Evolutionary conservation across 306 rosid genomes (phyloP).

Genomic region (Lathyrus tuberosus): DNA sequence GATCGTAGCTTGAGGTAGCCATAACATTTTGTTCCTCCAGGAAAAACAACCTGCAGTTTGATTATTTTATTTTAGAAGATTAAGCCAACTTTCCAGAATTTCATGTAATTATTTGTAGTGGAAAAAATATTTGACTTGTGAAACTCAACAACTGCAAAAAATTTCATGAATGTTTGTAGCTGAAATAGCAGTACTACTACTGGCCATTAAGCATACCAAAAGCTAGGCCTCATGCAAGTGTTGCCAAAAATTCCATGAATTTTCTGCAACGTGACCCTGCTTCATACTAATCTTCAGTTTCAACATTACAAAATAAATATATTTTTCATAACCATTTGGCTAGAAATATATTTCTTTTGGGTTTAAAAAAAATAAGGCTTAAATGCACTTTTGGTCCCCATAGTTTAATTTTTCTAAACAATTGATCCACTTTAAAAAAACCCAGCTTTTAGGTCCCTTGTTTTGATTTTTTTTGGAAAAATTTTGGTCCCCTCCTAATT

Average conservation of each 20-base stretch:
- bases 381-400: no score
- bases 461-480: no score
- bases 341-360: background rate
- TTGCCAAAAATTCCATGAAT: background rate
- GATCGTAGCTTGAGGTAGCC: constrained; percentile 87
- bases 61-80: constrained; percentile 33
- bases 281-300: no score
- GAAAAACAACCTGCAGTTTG: constrained; percentile 83
- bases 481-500: no score
- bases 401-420: no score
- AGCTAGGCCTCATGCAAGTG: no score
- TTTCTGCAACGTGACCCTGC: no score
- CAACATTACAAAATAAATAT: background rate
- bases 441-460: no score
- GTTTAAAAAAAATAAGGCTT: background rate
- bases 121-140: constrained; percentile 17
- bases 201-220: no score
- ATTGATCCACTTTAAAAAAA: no score
- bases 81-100: constrained; percentile 8
- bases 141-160: constrained; percentile 2
- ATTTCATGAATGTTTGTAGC: background rate
- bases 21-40: constrained; percentile 53
- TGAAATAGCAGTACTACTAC: no score
- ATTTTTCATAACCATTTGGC: background rate
- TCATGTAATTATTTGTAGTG: constrained; percentile 2